Conservation (phyloP, 805 yeast species). For the Candida jianshihensis region DNA sequence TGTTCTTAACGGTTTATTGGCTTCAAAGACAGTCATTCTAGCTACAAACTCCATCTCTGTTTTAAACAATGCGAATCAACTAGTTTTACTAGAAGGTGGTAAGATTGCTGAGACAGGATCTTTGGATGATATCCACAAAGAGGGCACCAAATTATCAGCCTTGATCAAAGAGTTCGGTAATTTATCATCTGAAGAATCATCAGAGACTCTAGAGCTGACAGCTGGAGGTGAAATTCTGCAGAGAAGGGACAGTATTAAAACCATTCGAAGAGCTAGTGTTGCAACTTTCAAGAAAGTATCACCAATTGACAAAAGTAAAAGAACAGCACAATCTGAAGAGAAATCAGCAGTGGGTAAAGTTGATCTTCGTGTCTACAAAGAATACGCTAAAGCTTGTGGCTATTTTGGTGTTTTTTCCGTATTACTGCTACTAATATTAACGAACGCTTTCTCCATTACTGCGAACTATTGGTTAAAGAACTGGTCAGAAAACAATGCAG, state of each 20-base stretch:
- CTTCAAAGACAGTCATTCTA: constrained; percentile 45
- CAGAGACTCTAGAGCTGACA: constrained; percentile 4
- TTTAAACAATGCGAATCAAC: constrained; percentile 49
- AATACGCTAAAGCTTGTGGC: constrained; percentile 57
- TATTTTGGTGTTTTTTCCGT: constrained; percentile 37
- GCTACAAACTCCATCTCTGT: constrained; percentile 55
- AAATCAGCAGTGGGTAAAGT: constrained; percentile 57
- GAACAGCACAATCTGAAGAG: constrained; percentile 43
- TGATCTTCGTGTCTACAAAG: constrained; percentile 41
- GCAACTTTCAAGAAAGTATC: constrained; percentile 48
- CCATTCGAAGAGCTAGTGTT: constrained; percentile 51
- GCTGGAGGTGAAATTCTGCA: constrained; percentile 4
- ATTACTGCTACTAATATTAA: constrained; percentile 28
- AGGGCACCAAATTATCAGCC: constrained; percentile 27
- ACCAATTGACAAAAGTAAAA: constrained; percentile 24
- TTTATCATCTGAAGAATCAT: constrained; percentile 13
- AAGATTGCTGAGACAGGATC: constrained; percentile 52
- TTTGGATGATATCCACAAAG: constrained; percentile 39
- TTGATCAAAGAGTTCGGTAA: constrained; percentile 23
- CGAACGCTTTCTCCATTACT: constrained; percentile 30
- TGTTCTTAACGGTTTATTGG: constrained; percentile 52
- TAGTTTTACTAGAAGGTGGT: constrained; percentile 50
- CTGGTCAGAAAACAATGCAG: constrained; percentile 54
- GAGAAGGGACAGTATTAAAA: constrained; percentile 8
- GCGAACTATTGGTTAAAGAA: constrained; percentile 60